Evolutionary conservation across 192 early-diverging fungal genomes (phyloP).

Genomic region (Phycomyces blakesleeanus): DNA sequence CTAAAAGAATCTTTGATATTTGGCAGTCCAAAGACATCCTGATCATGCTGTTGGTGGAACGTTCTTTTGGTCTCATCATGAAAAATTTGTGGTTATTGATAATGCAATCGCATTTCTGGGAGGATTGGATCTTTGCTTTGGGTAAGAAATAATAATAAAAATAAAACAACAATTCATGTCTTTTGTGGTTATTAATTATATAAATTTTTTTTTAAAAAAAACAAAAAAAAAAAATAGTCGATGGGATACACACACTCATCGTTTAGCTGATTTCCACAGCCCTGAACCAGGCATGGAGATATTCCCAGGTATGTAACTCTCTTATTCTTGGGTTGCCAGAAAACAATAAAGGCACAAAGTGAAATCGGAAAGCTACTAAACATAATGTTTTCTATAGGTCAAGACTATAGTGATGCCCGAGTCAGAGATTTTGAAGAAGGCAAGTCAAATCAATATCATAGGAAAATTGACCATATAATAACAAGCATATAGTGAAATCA

Average conservation of each 20-base stretch:
- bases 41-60: constrained; percentile 77
- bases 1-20: too few relatives aligned
- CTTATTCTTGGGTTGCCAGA: too few relatives aligned
- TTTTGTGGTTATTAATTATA: too few relatives aligned
- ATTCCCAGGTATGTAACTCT: constrained; percentile 49
- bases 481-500: constrained; percentile 38
- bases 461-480: background rate
- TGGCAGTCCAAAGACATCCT: constrained; percentile 75
- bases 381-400: constrained; percentile 29
- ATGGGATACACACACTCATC: constrained; percentile 73
- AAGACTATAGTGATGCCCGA: constrained; percentile 85
- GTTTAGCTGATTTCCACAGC: constrained; percentile 66
- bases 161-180: too few relatives aligned
- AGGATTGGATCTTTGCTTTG: constrained; percentile 84
- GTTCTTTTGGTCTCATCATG: constrained; percentile 88
- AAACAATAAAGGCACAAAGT: too few relatives aligned
- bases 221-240: too few relatives aligned
- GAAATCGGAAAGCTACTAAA: too few relatives aligned
- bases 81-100: constrained; percentile 77
- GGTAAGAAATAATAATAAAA: constrained; percentile 39
- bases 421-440: constrained; percentile 65
- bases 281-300: constrained; percentile 37
- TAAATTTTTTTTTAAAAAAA: too few relatives aligned
- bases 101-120: constrained; percentile 82
- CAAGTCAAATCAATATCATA: constrained; percentile 6